Evolutionary conservation across 202 grass and related monocot species (phyloP).

Genomic region (Digitaria exilis): DNA sequence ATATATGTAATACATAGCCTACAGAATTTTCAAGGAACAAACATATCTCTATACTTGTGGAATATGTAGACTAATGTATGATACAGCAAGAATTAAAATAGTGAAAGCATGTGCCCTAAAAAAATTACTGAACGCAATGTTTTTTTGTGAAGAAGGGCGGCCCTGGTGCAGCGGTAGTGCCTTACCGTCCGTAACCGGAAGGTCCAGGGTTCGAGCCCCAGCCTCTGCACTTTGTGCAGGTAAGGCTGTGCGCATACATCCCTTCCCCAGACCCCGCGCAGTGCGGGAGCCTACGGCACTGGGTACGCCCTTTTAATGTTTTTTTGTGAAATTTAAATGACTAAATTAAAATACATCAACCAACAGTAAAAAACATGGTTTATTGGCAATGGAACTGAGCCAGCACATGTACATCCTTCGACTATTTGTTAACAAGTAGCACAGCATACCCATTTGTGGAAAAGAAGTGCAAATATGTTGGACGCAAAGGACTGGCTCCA

Average conservation of each 20-base stretch:
- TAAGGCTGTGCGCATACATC: too few species aligned
- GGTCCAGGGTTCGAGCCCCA: too few species aligned
- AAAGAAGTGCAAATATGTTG: slow-evolving; percentile 93
- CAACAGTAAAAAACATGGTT: slow-evolving; percentile 1
- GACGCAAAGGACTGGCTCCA: slow-evolving; percentile 93
- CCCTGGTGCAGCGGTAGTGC: too few species aligned
- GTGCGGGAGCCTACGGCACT: too few species aligned
- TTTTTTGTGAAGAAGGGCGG: too few species aligned
- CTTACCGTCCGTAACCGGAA: too few species aligned
- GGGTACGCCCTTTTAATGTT: too few species aligned
- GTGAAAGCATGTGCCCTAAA: too few species aligned
- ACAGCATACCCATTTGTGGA: slow-evolving; percentile 87
- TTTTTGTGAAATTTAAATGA: too few species aligned
- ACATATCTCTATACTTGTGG: background rate
- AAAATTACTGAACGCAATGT: too few species aligned
- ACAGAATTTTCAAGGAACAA: background rate
- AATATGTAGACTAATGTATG: background rate
- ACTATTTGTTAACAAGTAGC: background rate
- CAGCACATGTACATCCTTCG: background rate
- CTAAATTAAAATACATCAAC: background rate
- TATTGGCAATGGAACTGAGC: background rate
- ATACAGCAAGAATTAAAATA: background rate
- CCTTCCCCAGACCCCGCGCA: too few species aligned
- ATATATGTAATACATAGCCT: background rate
- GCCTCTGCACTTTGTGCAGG: too few species aligned